phyloP scores from a whole-genome alignment of 2,329 filamentous ascomycete genomes.

The Penicillium sp. region DNA sequence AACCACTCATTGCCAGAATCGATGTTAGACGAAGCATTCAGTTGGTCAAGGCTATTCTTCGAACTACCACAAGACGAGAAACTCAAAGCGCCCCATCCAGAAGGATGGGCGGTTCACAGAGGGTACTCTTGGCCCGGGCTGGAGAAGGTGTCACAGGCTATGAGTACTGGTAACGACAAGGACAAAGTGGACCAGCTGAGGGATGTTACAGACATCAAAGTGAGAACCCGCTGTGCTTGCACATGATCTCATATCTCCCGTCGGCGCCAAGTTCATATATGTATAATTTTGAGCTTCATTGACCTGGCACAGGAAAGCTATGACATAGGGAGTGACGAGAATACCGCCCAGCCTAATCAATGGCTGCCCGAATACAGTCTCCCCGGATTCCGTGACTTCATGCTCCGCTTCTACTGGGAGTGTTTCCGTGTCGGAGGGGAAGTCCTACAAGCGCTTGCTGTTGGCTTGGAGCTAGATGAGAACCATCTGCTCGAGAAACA shows the following conservation, averaged over 20 bases:
- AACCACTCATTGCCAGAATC: constrained; percentile 45
- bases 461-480: constrained; percentile 48
- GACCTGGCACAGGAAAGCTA: constrained; percentile 46
- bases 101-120: constrained; percentile 49
- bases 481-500: constrained; percentile 50
- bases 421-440: constrained; percentile 44
- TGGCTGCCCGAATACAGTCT: constrained; percentile 48
- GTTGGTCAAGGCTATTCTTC: constrained; percentile 45
- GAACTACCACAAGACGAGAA: constrained; percentile 45
- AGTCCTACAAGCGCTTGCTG: constrained; percentile 47
- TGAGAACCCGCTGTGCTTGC: constrained; percentile 22
- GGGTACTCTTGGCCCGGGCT: constrained; percentile 57
- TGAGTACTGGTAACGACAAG: constrained; percentile 41
- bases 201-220: constrained; percentile 52
- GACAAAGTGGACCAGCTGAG: constrained; percentile 42
- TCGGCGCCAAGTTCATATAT: background rate
- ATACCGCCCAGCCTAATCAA: constrained; percentile 47
- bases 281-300: background rate
- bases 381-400: constrained; percentile 49
- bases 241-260: background rate
- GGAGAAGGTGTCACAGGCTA: constrained; percentile 52
- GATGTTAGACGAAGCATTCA: constrained; percentile 44
- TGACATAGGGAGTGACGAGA: constrained; percentile 50
- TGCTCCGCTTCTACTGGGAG: constrained; percentile 50
- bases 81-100: constrained; percentile 49